Conservation (phyloP, 805 yeast genomes). For the Kodamaea neixiangensis region DNA sequence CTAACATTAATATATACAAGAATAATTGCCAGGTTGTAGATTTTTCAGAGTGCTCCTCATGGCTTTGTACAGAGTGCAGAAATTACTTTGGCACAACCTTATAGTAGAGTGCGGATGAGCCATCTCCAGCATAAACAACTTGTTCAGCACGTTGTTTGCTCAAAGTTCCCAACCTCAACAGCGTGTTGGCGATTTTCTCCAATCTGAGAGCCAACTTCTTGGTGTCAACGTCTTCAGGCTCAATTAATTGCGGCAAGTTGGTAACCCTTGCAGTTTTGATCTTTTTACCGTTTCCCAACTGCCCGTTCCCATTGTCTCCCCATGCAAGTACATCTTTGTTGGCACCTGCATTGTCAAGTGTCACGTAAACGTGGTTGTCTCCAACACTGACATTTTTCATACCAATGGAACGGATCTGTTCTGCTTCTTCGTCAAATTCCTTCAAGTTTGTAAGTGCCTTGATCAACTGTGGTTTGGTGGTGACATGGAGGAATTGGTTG, state of each 20-base stretch:
- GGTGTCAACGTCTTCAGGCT: conserved; percentile 46
- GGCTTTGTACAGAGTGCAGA: too few species aligned
- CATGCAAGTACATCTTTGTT: conserved; percentile 65
- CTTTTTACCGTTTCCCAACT: conserved; percentile 79
- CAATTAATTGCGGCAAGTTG: conserved; percentile 55
- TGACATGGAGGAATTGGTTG: conserved; percentile 74
- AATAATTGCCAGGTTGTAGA: neutral
- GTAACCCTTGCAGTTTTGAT: conserved; percentile 58
- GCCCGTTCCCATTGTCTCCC: conserved; percentile 86
- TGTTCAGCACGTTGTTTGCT: conserved; percentile 45
- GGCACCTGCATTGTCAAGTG: conserved; percentile 47
- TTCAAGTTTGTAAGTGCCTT: conserved; percentile 46
- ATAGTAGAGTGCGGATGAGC: conserved; percentile 65
- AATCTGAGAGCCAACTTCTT: conserved; percentile 31
- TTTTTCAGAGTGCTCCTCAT: neutral
- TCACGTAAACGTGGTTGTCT: conserved; percentile 61
- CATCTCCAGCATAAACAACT: conserved; percentile 61
- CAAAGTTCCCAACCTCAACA: conserved; percentile 46
- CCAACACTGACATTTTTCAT: conserved; percentile 62
- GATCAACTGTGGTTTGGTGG: conserved; percentile 63
- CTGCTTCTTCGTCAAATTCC: conserved; percentile 54
- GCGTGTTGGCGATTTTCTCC: conserved; percentile 37
- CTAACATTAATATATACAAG: conserved; percentile 4
- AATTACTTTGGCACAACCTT: too few species aligned
- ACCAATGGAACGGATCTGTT: conserved; percentile 45